Base-by-base conservation (phyloP, 2,329 filamentous ascomycete species). In the Alternaria sp. region DNA sequence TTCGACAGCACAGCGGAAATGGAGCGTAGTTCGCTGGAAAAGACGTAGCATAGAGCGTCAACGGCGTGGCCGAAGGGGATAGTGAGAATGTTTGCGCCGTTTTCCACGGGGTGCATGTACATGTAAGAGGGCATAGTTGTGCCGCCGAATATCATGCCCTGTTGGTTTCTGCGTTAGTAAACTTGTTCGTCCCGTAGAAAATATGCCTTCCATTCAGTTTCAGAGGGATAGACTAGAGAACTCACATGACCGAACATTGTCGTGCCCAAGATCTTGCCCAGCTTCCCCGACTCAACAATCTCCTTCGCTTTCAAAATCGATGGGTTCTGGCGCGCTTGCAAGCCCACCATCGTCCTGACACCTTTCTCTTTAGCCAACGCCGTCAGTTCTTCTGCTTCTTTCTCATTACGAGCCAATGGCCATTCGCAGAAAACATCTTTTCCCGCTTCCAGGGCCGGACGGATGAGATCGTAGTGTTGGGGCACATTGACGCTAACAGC, bases 341-440 rank as follows among this genome's bases (percentile, higher is more conserved):
- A 61, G 3, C 85, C 85, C 3, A 87, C 78, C 23, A 84, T 75
- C 0, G 83, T 87, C 51, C 75, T 78, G 11, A 82, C 76, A 1
- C 79, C 78, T 26, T 81, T 81, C 21, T 73, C 58, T 47, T 79
- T 75, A 0, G 84, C 84, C 10, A 85, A 62, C 1, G 71, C 69
- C 0, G 76, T 69, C 20, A 87, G 72, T 64, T 85, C 82, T 47
- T 82, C 77, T 1, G 83, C 79, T 62, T 85, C 78, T 1, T 71
- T 64, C 2, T 81, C 56, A 45, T 79, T 83, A 4, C 78, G 74
- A 0, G 76, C 84, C 1, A 85, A 75, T 4, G 83, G 85, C 84
- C 84, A 85, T 67, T 87, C 85, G n/a, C 82, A 79, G 59, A 83
- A 86, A 12, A 84, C 79, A 46, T 83, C 77, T 50, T 77, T 78